Conservation (phyloP, 2,329 filamentous ascomycete genomes). For the Curvularia eragrostidis region DNA sequence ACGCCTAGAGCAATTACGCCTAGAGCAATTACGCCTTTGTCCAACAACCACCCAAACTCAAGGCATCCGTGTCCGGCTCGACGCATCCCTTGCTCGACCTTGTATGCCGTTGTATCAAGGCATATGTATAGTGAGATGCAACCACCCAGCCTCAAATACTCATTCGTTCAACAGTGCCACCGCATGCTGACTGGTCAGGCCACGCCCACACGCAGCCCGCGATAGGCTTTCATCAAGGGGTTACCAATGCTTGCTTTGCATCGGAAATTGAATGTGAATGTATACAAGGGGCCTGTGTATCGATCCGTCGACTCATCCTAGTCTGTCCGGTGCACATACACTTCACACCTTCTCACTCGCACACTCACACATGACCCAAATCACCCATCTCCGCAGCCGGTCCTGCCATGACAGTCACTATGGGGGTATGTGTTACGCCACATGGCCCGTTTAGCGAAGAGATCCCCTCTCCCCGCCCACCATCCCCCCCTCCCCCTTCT, state of each 20-base stretch:
- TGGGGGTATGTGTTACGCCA: conserved; percentile 18
- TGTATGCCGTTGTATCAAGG: conserved; percentile 38
- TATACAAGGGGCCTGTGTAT: conserved; percentile 23
- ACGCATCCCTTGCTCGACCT: conserved; percentile 33
- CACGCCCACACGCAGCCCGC: background rate
- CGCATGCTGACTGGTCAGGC: conserved; percentile 18
- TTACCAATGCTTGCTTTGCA: conserved; percentile 16
- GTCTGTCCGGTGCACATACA: conserved; percentile 24
- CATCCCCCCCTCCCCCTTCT: conserved; percentile 4
- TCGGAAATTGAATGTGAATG: conserved; percentile 15
- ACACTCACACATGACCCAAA: conserved; percentile 21
- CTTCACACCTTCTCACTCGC: background rate
- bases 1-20: conserved; percentile 20
- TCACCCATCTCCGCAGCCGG: conserved; percentile 15
- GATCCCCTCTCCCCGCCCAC: background rate
- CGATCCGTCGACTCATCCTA: conserved; percentile 18
- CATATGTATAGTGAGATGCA: conserved; percentile 34
- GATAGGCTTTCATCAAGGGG: conserved; percentile 14
- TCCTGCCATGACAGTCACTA: conserved; percentile 12
- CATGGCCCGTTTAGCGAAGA: conserved; percentile 18
- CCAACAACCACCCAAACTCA: conserved; percentile 30
- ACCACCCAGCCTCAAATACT: conserved; percentile 22
- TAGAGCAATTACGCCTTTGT: conserved; percentile 20
- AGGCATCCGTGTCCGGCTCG: conserved; percentile 35
- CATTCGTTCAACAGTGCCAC: conserved; percentile 28